These are phyloP conservation scores for Parmelia sp. DNA, from an alignment of 495 filamentous ascomycete species.

Conservation along the genomic window DNA sequence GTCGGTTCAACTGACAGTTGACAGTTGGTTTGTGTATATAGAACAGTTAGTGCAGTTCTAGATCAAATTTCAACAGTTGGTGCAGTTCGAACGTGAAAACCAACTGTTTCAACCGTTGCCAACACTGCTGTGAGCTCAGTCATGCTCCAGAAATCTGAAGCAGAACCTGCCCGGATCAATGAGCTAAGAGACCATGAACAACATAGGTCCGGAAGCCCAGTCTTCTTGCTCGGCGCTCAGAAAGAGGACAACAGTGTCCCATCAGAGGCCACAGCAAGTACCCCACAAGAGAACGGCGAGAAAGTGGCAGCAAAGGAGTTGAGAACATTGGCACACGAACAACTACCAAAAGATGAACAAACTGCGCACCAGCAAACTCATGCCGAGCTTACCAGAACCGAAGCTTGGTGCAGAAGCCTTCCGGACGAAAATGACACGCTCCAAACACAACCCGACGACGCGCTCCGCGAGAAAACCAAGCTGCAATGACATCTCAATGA, in stretches of 20 bases:
- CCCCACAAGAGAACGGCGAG: background rate
- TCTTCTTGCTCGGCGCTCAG: background rate
- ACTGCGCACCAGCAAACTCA: background rate
- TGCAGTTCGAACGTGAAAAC: too few relatives aligned
- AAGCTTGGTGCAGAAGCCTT: background rate
- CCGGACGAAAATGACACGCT: background rate
- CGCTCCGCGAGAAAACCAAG: background rate
- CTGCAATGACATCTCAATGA: background rate
- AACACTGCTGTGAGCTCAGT: too few relatives aligned
- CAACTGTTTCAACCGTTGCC: too few relatives aligned
- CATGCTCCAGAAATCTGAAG: too few relatives aligned
- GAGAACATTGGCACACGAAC: background rate
- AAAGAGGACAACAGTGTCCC: background rate
- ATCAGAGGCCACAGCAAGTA: background rate
- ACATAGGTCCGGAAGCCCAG: background rate
- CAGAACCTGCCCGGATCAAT: too few relatives aligned
- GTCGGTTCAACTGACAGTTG: too few relatives aligned
- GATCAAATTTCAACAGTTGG: too few relatives aligned
- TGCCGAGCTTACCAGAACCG: background rate
- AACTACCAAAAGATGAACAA: background rate
- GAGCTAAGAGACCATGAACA: background rate
- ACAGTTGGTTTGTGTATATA: too few relatives aligned
- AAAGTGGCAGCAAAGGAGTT: background rate
- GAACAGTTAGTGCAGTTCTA: too few relatives aligned
- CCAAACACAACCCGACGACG: background rate